A percentile compares a stretch with the other conserved stretches of the same genome.
These are phyloP conservation scores for Ramalina intermedia DNA, from an alignment of 495 filamentous ascomycete genomes.

Conservation along the genomic window DNA sequence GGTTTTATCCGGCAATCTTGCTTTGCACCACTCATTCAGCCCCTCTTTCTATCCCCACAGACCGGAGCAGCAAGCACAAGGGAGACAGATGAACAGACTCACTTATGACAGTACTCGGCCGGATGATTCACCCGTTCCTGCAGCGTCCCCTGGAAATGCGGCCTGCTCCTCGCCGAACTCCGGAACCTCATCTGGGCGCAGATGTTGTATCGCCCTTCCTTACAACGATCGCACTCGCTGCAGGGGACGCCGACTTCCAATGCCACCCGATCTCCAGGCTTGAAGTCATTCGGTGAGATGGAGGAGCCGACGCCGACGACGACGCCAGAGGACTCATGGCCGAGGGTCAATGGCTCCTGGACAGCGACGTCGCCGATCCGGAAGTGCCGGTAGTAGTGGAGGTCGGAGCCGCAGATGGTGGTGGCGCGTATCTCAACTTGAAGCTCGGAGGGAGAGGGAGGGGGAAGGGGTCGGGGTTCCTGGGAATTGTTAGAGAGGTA, in stretches of 20 bases:
- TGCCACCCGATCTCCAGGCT: constrained; percentile 58
- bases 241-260: constrained; percentile 79
- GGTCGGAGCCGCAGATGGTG: constrained; percentile 71
- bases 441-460: constrained; percentile 41
- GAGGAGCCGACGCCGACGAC: constrained; percentile 48
- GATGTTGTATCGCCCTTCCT: constrained; percentile 66
- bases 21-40: not conserved
- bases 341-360: constrained; percentile 55
- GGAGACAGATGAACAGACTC: constrained; percentile 11
- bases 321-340: constrained; percentile 64
- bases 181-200: constrained; percentile 67
- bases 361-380: constrained; percentile 72
- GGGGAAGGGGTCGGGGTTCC: constrained; percentile 28
- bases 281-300: constrained; percentile 17
- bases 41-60: constrained; percentile 2
- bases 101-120: constrained; percentile 51
- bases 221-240: constrained; percentile 49
- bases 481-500: constrained; percentile 11
- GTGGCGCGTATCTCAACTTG: constrained; percentile 63
- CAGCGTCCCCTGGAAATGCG: constrained; percentile 71
- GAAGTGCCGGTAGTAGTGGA: constrained; percentile 75
- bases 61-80: constrained; percentile 11
- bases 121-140: constrained; percentile 70
- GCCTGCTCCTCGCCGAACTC: constrained; percentile 61
- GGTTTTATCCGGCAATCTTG: constrained; percentile 46